These are phyloP conservation scores for Pulveroboletus sp. DNA, from an alignment of 768 basidiomycete genomes.

Conservation along the genomic window DNA sequence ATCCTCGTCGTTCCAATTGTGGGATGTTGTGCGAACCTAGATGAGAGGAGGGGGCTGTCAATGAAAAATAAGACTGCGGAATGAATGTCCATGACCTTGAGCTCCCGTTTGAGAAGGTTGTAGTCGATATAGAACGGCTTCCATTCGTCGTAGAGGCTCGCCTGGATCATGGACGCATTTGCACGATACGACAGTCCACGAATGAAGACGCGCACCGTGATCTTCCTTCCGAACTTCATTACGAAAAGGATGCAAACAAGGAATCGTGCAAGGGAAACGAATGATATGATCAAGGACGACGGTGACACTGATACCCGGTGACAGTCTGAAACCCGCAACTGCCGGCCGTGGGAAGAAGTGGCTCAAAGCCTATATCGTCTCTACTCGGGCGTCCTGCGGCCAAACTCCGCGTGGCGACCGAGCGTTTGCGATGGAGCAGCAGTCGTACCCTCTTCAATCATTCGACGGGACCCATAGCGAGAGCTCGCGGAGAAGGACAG, in stretches of 20 bases:
- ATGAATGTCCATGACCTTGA: slow-evolving; percentile 54
- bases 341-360: slow-evolving; percentile 9
- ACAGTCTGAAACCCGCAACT: background rate
- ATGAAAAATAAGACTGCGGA: background rate
- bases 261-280: background rate
- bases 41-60: background rate
- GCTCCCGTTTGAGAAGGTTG: slow-evolving; percentile 79
- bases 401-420: background rate
- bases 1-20: slow-evolving; percentile 69
- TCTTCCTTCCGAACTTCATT: slow-evolving; percentile 84
- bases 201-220: slow-evolving; percentile 43
- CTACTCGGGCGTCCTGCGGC: background rate
- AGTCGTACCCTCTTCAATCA: too few species aligned
- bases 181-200: background rate
- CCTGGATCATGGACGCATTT: slow-evolving; percentile 37
- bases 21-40: slow-evolving; percentile 49
- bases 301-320: background rate
- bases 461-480: background rate
- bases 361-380: background rate
- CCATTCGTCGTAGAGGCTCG: slow-evolving; percentile 88
- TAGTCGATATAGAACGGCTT: slow-evolving; percentile 88
- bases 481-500: too few species aligned
- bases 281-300: too few species aligned
- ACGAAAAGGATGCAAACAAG: background rate
- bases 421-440: background rate